These are phyloP conservation scores for Aspergillus terreus DNA, from an alignment of 2,329 filamentous ascomycete species.

Conservation along the genomic window DNA sequence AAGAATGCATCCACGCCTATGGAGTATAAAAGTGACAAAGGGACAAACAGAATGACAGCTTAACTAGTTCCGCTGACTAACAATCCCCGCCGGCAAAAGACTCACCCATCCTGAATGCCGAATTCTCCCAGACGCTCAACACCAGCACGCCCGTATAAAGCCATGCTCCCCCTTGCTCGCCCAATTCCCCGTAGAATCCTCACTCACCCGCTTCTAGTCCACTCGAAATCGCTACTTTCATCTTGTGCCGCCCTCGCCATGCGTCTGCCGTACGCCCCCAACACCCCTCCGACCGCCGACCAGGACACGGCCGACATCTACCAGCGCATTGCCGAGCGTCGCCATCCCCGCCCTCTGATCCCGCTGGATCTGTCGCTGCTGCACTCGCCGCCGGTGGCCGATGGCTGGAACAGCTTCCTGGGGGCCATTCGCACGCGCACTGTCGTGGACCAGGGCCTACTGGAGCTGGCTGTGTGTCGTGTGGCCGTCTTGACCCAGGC, in stretches of 20 bases:
- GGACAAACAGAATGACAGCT: no score
- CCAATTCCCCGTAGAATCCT: background rate
- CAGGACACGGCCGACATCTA: conserved; percentile 49
- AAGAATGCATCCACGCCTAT: no score
- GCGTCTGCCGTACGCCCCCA: conserved; percentile 36
- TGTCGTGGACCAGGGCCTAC: conserved; percentile 47
- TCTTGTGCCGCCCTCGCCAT: conserved; percentile 15
- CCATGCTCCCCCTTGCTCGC: background rate
- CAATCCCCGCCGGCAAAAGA: background rate
- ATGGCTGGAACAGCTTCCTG: conserved; percentile 62
- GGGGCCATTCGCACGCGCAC: conserved; percentile 53
- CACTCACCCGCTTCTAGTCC: background rate
- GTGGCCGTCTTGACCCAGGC: conserved; percentile 76
- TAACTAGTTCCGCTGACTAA: background rate
- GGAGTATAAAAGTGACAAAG: no score
- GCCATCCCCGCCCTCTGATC: conserved; percentile 66
- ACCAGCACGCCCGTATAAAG: background rate
- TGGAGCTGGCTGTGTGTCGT: conserved; percentile 75
- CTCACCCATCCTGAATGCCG: background rate
- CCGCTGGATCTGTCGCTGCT: conserved; percentile 72
- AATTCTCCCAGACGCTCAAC: background rate
- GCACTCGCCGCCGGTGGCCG: conserved; percentile 69
- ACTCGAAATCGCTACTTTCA: background rate
- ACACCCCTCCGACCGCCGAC: conserved; percentile 17
- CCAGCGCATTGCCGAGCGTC: conserved; percentile 61